Evolutionary conservation across 129 eudicot species (phyloP).

Genomic region (Chrysanthemum lavandulifolium): DNA sequence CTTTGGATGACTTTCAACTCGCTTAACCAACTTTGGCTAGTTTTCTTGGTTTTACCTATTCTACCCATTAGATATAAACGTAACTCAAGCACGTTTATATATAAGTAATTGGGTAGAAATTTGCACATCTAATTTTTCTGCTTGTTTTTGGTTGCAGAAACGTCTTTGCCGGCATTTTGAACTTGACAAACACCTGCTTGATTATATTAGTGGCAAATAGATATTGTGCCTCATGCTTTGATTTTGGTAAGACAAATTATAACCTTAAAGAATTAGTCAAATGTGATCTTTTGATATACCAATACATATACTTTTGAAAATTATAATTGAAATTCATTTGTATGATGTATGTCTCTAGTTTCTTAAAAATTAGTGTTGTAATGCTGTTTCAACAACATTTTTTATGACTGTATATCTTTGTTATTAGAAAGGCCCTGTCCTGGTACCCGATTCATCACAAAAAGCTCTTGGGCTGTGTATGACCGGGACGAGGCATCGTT

Average conservation of each 20-base stretch:
- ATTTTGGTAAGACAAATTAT: constrained; percentile 17
- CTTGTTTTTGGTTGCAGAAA: constrained; percentile 58
- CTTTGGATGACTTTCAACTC: background rate
- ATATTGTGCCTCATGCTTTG: constrained; percentile 17
- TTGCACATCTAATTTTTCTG: background rate
- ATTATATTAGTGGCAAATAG: constrained; percentile 81
- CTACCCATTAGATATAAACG: background rate
- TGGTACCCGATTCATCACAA: too few species aligned
- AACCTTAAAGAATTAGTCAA: constrained; percentile 3
- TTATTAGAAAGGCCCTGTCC: too few species aligned
- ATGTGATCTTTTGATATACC: background rate
- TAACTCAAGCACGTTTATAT: background rate
- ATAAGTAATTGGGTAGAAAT: background rate
- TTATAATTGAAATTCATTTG: background rate
- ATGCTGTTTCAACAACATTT: too few species aligned
- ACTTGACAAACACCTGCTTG: constrained; percentile 86
- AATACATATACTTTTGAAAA: constrained; percentile 14
- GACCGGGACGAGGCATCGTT: too few species aligned
- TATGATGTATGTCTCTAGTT: background rate
- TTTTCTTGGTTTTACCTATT: background rate
- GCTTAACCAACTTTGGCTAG: background rate
- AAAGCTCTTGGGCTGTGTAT: too few species aligned
- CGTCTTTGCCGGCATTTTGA: constrained; percentile 78
- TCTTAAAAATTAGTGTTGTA: background rate
- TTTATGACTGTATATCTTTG: too few species aligned